Base-by-base conservation (phyloP, 805 yeast genomes). In the Zygoascus bituminiphila region DNA sequence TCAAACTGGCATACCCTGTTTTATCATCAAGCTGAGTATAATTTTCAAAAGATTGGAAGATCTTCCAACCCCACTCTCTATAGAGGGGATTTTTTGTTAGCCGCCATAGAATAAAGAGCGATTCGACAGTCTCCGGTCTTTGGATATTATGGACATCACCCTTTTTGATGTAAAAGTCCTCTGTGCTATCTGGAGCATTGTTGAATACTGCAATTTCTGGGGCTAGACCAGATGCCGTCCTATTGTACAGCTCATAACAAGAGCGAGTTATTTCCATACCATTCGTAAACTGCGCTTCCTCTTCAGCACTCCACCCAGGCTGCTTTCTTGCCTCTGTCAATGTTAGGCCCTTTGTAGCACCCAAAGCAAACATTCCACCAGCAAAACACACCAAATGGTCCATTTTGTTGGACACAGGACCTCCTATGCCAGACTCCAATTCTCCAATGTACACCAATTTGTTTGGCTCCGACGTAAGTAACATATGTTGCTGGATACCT, bases 51-150 rank as follows among this genome's bases (percentile, higher is more conserved):
- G 76, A 78, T 59, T 79, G 71, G 66, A 88, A 85, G 29, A 89
- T 85, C 60, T 84, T 86, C 75, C 83, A 84, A 8, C 96, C 96
- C 88, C 94, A 88, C 60, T 81, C 75, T 57, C 96, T 77, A 64
- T 87, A 88, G 59, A 82, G 82, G 31, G 76, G 78, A 60, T 88
- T 93, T 23, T 82, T 81, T 1, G 95, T 85, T 55, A 88, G 71
- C 56, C 88, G 78, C 68, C 81, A 89, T 54, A 89, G 68, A 55
- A 84, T 76, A 71, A 82, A 89, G 39, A 89, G 70, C 1, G 94
- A 82, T 66, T 89, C 97, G 1, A 88, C 95, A 2, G 96, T 87
- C 64, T 89, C 97, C 1, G 96, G 96, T 56, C 96, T 75, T 68
- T 88, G 97, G 53, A 89, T 69, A 64, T 88, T 88, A 64, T 89